phyloP scores from a whole-genome alignment of 495 filamentous ascomycete genomes.

The Lasiosphaeria hispida region DNA sequence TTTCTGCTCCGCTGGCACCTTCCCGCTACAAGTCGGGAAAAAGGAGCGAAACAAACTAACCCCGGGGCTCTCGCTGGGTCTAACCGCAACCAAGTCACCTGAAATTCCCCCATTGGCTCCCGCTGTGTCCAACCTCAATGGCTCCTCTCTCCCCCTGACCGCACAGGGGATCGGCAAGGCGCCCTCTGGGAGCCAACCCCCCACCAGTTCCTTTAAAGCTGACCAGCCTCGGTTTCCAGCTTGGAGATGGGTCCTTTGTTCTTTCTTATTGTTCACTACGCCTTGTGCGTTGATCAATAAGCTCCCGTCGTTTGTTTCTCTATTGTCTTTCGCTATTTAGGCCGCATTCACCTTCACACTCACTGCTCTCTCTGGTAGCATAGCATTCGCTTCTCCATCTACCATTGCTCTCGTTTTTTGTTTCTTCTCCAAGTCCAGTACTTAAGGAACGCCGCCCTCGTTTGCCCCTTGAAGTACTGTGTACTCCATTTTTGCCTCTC shows the following conservation, averaged over 20 bases:
- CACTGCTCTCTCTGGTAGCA: not conserved
- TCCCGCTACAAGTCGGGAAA: no score
- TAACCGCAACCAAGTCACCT: not conserved
- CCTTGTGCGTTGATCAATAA: not conserved
- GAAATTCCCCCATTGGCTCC: slow-evolving; percentile 7
- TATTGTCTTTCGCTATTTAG: no score
- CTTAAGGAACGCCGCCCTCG: not conserved
- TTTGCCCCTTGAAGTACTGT: not conserved
- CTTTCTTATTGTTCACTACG: slow-evolving; percentile 2
- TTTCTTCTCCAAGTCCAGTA: not conserved
- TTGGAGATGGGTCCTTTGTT: not conserved
- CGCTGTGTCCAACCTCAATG: no score
- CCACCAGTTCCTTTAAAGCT: no score
- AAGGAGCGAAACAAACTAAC: no score
- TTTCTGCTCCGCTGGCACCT: not conserved
- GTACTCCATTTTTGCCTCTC: not conserved
- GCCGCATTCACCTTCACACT: not conserved
- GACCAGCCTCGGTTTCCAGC: not conserved
- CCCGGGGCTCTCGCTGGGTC: no score
- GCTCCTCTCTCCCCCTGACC: not conserved
- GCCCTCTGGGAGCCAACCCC: no score
- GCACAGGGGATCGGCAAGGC: no score
- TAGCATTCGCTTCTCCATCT: not conserved
- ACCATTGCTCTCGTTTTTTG: not conserved
- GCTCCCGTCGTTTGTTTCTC: no score